Percentiles rank a stretch among this genome's conserved stretches.
Conservation (phyloP, 306 rosid genomes). For the Bauhinia variegata region DNA sequence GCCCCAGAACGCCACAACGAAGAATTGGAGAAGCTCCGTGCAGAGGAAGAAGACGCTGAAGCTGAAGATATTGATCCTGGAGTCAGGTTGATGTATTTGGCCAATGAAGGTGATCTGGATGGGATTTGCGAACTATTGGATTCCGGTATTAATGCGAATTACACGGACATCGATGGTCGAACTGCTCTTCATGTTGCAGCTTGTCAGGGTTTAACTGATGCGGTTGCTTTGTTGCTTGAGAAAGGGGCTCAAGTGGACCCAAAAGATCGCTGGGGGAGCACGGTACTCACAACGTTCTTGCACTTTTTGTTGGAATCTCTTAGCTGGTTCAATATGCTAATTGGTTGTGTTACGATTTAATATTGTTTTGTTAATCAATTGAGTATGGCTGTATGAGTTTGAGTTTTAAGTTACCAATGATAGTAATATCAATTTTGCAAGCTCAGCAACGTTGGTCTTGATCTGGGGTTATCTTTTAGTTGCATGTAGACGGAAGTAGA, state of each 20-base stretch:
- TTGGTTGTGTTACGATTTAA: background rate
- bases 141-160: conserved; percentile 71
- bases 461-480: background rate
- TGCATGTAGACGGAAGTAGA: conserved; percentile 15
- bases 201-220: conserved; percentile 75
- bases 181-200: conserved; percentile 92
- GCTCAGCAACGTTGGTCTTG: conserved; percentile 6
- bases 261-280: conserved; percentile 96
- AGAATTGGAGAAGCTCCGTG: conserved; percentile 1
- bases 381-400: background rate
- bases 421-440: conserved; percentile 2
- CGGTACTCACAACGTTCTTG: conserved; percentile 48
- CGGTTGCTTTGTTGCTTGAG: conserved; percentile 71
- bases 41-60: conserved; percentile 30
- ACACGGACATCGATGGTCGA: conserved; percentile 72
- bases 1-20: conserved; percentile 60
- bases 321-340: background rate
- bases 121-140: conserved; percentile 74
- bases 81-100: conserved; percentile 77
- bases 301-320: background rate
- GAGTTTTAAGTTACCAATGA: background rate
- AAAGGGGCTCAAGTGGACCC: conserved; percentile 74
- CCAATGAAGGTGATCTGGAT: conserved; percentile 78
- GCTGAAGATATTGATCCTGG: conserved; percentile 57
- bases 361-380: background rate